phyloP scores from a whole-genome alignment of 495 filamentous ascomycete species.

The Aspergillus cristatus region DNA sequence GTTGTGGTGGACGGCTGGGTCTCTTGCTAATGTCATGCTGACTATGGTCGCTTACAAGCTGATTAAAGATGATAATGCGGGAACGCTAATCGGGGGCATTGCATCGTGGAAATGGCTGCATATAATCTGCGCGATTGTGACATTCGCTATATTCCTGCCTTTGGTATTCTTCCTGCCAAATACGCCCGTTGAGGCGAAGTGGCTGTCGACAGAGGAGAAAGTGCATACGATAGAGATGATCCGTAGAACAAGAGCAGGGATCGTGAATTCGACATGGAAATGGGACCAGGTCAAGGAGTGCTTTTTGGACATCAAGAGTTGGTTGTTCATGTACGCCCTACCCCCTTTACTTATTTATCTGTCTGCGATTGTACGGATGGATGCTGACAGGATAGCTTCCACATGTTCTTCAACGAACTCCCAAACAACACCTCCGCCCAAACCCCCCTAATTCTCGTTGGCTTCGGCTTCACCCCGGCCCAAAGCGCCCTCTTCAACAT shows the following conservation, averaged over 20 bases:
- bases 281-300: constrained; percentile 4
- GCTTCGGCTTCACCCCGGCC: constrained; percentile 5
- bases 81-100: constrained; percentile 1
- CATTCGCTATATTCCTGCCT: constrained; percentile 5
- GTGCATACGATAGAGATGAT: constrained; percentile 8
- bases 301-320: constrained; percentile 4
- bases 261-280: constrained; percentile 2
- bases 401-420: constrained; percentile 7
- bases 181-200: constrained; percentile 3
- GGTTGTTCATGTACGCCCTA: constrained; percentile 3
- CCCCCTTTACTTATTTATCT: neutral
- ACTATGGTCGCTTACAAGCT: constrained; percentile 5
- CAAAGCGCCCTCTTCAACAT: constrained; percentile 6
- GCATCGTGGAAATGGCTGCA: constrained; percentile 7
- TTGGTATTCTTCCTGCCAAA: constrained; percentile 4
- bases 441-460: constrained; percentile 4
- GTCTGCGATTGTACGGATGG: neutral
- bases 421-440: constrained; percentile 4
- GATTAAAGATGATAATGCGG: constrained; percentile 1
- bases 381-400: constrained; percentile 1
- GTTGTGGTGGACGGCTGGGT: constrained; percentile 3
- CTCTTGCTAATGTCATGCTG: constrained; percentile 3
- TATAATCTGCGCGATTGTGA: constrained; percentile 3
- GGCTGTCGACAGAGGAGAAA: constrained; percentile 5
- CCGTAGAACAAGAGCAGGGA: constrained; percentile 2